Percentiles rank a stretch among this genome's conserved stretches.
Evolutionary conservation across 1,139 yeast genomes (phyloP).

Genomic region (Candida glucosophila): DNA sequence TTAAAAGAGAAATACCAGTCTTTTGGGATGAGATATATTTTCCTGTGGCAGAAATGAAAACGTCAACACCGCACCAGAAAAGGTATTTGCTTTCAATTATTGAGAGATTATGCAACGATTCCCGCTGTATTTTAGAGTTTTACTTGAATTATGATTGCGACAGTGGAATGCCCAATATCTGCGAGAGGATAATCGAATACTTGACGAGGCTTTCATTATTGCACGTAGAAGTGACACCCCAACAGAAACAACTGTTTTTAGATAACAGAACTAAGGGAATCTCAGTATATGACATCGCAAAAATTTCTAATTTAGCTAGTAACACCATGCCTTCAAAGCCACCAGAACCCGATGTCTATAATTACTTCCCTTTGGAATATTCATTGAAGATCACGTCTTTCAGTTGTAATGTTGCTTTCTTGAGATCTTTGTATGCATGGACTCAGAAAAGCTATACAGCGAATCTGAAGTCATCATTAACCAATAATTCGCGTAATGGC

Average conservation of each 20-base stretch:
- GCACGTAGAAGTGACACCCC: constrained; percentile 62
- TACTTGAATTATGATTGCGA: constrained; percentile 96
- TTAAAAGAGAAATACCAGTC: constrained; percentile 89
- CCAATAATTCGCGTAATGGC: constrained; percentile 8
- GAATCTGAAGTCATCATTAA: constrained; percentile 2
- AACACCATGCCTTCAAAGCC: constrained; percentile 54
- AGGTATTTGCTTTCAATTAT: constrained; percentile 73
- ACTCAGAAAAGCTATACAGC: constrained; percentile 59
- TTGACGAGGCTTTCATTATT: constrained; percentile 66
- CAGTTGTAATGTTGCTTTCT: constrained; percentile 71
- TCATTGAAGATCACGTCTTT: constrained; percentile 78
- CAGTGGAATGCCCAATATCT: constrained; percentile 70
- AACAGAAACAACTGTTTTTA: constrained; percentile 57
- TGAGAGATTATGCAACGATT: constrained; percentile 77
- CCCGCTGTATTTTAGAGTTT: constrained; percentile 83
- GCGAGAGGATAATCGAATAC: constrained; percentile 74
- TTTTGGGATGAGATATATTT: constrained; percentile 89
- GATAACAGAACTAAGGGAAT: constrained; percentile 55
- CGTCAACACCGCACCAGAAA: constrained; percentile 89
- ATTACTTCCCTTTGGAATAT: constrained; percentile 65
- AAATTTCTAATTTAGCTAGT: constrained; percentile 70
- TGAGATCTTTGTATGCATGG: constrained; percentile 80
- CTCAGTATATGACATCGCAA: constrained; percentile 66
- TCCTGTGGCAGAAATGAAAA: constrained; percentile 86
- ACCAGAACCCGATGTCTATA: constrained; percentile 49